A percentile compares a stretch with the other conserved stretches of the same genome.
phyloP scores from a whole-genome alignment of 805 yeast species.

The Ogataea salicorniae region DNA sequence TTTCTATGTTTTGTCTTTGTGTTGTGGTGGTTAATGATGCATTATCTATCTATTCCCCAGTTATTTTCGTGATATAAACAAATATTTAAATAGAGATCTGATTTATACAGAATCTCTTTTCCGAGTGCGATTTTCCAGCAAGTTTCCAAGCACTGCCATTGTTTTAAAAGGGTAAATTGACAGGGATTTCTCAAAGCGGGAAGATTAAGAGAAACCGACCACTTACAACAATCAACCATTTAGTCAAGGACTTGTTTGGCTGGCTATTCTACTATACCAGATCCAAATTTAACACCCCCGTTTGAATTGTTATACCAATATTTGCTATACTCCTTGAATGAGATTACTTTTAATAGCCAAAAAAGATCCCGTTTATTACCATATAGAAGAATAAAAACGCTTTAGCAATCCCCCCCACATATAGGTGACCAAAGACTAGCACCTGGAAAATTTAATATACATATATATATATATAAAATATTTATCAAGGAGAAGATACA shows the following conservation, averaged over 20 bases:
- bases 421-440: too few species aligned
- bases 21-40: not conserved
- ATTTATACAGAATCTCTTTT: too few species aligned
- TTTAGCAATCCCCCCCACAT: too few species aligned
- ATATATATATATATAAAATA: not conserved
- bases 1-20: too few species aligned
- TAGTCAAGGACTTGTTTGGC: too few species aligned
- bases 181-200: not conserved
- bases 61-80: not conserved
- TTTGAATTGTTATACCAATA: not conserved
- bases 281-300: not conserved
- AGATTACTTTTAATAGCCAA: too few species aligned
- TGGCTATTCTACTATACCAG: not conserved
- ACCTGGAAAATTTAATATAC: too few species aligned
- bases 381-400: too few species aligned
- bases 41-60: slow-evolving; percentile 1
- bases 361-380: too few species aligned
- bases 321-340: too few species aligned
- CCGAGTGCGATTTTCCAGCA: too few species aligned
- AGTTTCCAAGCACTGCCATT: slow-evolving; percentile 3
- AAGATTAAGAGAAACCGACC: slow-evolving; percentile 1
- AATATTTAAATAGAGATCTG: not conserved
- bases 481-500: not conserved
- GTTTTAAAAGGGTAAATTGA: not conserved
- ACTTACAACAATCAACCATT: too few species aligned